phyloP scores from a whole-genome alignment of 192 early-diverging fungal species.

The Backusella australiensis region DNA sequence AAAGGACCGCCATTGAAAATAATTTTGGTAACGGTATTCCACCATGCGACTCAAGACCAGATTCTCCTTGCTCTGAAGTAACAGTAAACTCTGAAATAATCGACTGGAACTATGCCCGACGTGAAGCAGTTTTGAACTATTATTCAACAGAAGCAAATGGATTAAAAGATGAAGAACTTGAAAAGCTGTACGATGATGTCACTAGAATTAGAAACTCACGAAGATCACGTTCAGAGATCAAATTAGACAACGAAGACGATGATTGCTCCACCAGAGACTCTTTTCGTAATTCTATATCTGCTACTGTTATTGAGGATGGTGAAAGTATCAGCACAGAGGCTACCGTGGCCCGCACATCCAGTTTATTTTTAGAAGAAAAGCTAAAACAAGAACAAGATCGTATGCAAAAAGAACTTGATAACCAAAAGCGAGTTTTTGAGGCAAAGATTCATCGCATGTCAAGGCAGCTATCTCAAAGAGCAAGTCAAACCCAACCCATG shows the following conservation, averaged over 20 bases:
- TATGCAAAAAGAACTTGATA: conserved; percentile 48
- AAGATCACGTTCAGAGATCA: conserved; percentile 49
- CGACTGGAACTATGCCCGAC: conserved; percentile 78
- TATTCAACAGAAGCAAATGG: conserved; percentile 41
- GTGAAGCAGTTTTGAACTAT: conserved; percentile 62
- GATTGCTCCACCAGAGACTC: conserved; percentile 15
- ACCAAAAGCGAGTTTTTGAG: conserved; percentile 54
- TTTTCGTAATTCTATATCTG: conserved; percentile 22
- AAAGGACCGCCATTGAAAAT: conserved; percentile 25
- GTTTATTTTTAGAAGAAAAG: conserved; percentile 38
- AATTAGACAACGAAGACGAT: conserved; percentile 31
- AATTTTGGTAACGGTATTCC: background rate
- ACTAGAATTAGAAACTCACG: conserved; percentile 49
- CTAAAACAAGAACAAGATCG: conserved; percentile 48
- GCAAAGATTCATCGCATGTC: conserved; percentile 47
- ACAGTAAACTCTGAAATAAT: conserved; percentile 48
- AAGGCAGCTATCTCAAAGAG: conserved; percentile 32
- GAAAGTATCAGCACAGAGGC: conserved; percentile 36
- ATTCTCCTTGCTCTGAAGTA: conserved; percentile 30
- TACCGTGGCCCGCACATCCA: conserved; percentile 23
- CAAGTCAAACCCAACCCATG: conserved; percentile 35
- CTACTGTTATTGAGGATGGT: conserved; percentile 33
- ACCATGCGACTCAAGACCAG: conserved; percentile 28
- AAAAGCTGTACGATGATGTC: conserved; percentile 56
- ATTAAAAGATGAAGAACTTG: conserved; percentile 55